Evolutionary conservation across 805 yeast species (phyloP), one percentile per base, ranked within the genome.

Genomic region (Spathaspora arborariae): DNA sequence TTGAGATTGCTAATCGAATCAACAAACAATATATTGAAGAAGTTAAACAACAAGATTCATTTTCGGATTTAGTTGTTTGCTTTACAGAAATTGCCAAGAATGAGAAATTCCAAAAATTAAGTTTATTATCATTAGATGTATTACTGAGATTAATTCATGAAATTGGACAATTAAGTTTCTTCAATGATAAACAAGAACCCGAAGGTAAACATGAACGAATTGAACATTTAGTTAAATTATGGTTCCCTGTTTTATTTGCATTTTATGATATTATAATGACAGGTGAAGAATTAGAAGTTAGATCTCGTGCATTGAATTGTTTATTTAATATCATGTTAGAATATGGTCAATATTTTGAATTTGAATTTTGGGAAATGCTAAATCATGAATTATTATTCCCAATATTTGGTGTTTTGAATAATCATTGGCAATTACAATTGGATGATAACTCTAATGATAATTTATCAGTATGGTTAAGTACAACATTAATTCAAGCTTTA

Each of bases 401-500:
- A 2, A 89, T 94, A 15, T 94, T 94, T 65, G 81, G 82, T 16
- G 86, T 89, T 5, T 74, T 94, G 54, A 80, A 85, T 44, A 78
- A 79, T 37, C 85, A 83, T 57, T 87, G 94, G 83, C 57, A 55
- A 47, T 27, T 51, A 18, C 78, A 79, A 50, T 80, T 81, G 48
- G 81, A 79, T 52, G 80, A 79, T 53, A n/a, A n/a, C n/a, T 79
- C 78, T 45, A 87, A 84, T 55, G 99, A 92, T 63, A 95, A 87
- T 51, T 65, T 89, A 55, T 88, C 96, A 41, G 96, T 95, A 11
- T 94, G 99, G 99, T 70, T 94, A 41, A 89, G 97, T 0, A 91
- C 99, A 0, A 94, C 99, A 0, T 77, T 94, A 65, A 90, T 95
- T 52, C 99, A 94, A 65, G 98, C 98, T 0, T 72, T 95, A 60